Conservation (phyloP, 257 asterid species). For the Ilex aquifolium region DNA sequence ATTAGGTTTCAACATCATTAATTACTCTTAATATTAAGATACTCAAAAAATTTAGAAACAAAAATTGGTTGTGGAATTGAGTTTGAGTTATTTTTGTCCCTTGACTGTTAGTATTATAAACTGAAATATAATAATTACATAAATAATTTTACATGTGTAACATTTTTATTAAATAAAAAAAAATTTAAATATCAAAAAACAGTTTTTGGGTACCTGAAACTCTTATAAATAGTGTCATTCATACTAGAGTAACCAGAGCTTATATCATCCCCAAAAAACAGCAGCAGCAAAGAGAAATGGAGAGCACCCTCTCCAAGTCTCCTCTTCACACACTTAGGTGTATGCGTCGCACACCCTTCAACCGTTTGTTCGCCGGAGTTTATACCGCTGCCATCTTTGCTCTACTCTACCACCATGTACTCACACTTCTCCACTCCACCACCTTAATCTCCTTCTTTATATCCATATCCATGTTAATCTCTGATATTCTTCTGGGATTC, state of each 20-base stretch:
- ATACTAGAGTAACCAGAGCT: no score
- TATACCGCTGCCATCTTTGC: constrained; percentile 35
- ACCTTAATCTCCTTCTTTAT: constrained; percentile 19
- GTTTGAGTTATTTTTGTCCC: no score
- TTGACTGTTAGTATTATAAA: no score
- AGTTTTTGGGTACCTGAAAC: neutral
- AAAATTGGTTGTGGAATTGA: no score
- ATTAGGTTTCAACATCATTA: no score
- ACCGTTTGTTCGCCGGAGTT: constrained; percentile 56
- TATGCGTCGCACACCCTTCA: constrained; percentile 40
- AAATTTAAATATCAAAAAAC: no score
- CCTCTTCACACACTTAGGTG: constrained; percentile 42
- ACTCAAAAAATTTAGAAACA: no score
- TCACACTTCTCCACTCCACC: constrained; percentile 26
- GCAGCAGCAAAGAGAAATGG: neutral
- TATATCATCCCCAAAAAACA: neutral
- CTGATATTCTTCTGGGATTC: constrained; percentile 43
- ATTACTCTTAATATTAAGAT: no score
- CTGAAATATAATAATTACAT: no score
- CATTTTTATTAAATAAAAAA: no score
- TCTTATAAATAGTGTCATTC: neutral
- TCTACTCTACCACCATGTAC: constrained; percentile 45
- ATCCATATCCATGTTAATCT: constrained; percentile 24
- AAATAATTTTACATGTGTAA: no score
- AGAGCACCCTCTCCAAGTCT: neutral